Evolutionary conservation across 139 green algal species (phyloP).

Genomic region (Astrephomene gubernaculifera): DNA sequence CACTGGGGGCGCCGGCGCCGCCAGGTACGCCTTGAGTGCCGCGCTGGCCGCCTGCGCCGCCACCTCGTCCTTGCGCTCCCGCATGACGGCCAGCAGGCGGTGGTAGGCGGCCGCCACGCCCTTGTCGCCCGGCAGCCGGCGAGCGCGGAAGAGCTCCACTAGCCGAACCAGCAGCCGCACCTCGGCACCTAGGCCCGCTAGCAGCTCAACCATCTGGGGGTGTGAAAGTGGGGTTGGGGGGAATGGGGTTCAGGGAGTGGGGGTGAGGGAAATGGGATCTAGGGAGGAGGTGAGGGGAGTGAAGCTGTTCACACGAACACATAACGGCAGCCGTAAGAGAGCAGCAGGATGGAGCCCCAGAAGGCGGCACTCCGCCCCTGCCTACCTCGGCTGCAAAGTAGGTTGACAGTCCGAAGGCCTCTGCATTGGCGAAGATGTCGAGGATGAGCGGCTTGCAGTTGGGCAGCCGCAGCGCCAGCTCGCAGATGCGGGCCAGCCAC

Average conservation of each 20-base stretch:
- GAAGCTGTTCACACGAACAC: too few relatives aligned
- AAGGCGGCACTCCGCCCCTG: neutral
- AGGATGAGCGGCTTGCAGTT: conserved; percentile 18
- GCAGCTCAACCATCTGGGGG: neutral
- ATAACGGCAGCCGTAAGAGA: too few relatives aligned
- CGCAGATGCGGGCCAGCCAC: conserved; percentile 28
- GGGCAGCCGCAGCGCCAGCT: conserved; percentile 19
- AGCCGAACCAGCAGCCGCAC: neutral
- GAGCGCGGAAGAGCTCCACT: conserved; percentile 14
- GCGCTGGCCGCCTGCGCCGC: neutral
- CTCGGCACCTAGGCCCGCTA: neutral
- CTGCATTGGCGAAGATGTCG: conserved; percentile 37
- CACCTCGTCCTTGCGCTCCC: conserved; percentile 22
- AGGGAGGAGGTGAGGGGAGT: too few relatives aligned
- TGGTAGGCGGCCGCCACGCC: conserved; percentile 23
- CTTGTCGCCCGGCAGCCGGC: conserved; percentile 5
- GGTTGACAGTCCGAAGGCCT: conserved; percentile 26
- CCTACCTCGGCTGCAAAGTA: conserved; percentile 39
- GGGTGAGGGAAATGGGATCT: too few relatives aligned
- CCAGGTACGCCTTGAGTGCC: neutral
- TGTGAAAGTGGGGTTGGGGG: neutral
- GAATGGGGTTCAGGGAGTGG: neutral
- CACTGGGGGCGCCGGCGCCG: neutral
- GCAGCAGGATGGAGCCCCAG: too few relatives aligned
- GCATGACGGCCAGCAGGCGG: neutral